Base-by-base conservation (phyloP, 2,329 filamentous ascomycete species). In the Nemania sp. region DNA sequence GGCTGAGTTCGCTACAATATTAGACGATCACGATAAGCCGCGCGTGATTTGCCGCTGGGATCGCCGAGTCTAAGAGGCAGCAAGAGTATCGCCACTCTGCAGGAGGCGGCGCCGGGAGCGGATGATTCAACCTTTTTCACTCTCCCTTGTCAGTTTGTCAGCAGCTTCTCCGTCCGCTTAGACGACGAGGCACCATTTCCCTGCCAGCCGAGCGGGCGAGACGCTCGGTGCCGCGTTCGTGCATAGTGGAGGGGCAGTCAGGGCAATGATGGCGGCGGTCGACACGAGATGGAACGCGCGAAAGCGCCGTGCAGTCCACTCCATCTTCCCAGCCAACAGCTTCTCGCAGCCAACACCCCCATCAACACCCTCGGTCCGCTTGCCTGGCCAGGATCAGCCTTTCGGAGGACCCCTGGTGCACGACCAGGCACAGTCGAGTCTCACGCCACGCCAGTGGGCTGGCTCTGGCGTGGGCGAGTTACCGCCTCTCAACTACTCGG, bases 321-420 rank as follows among this genome's bases (percentile, higher is more conserved):
- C 83, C 25, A 82, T 86, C 67, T 87, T 87, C 72, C 80, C 80
- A 61, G 78, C 78, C 15, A 79, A 83, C 60, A 68, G 35, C 50
- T 65, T 79, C 65, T 78, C 79, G 15, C 81, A 80, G 69, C 79
- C 82, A 43, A 81, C 81, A 55, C 79, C 82, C 37, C 72, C 73
- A 52, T 72, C 75, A 20, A 78, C 75, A 13, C 75, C 76, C 35
- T 69, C 77, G 15, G 67, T 75, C 48, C 67, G 73, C 43, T 77
- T 77, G 58, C 67, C 78, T 3, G 75, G 76, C 37, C 73, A 75
- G n/a, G 78, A 78, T 15, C 78, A 80, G 67, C 67, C 78, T 5
- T 83, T 83, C 72, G 81, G 80, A 52, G 77, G 76, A 35, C 76
- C 76, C 39, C 66, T 74, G 32, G 63, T 64, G 34, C 62, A 61